Percentiles rank a stretch among this genome's conserved stretches.
phyloP scores from a whole-genome alignment of 305 asterid species.

The Lippia alba region DNA sequence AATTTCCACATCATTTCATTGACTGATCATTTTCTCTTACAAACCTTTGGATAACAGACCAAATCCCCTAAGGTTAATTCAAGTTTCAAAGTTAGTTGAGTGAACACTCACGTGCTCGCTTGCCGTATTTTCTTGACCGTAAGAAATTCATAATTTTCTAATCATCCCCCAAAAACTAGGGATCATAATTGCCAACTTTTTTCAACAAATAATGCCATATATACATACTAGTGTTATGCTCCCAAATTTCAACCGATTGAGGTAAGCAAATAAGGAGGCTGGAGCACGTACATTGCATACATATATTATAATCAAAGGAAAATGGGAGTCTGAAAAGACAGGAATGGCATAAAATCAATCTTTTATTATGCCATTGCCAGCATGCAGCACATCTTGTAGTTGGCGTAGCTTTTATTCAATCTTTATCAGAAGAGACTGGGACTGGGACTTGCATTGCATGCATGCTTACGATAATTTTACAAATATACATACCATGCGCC shows the following conservation, averaged over 20 bases:
- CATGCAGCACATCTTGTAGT: too few species aligned
- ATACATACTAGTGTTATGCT: conserved; percentile 16
- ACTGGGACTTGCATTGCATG: not conserved
- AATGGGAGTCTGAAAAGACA: conserved; percentile 1
- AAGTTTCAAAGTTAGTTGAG: conserved; percentile 25
- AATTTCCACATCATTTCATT: too few species aligned
- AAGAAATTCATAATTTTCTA: conserved; percentile 25
- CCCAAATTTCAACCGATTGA: conserved; percentile 38
- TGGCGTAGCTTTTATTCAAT: conserved; percentile 19
- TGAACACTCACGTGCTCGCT: conserved; percentile 33
- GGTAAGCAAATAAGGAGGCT: conserved; percentile 31
- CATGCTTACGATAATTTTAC: not conserved
- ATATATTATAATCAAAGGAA: too few species aligned
- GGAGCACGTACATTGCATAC: too few species aligned
- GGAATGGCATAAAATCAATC: conserved; percentile 28
- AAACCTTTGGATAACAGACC: not conserved
- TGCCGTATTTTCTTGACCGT: conserved; percentile 19
- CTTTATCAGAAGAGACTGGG: too few species aligned
- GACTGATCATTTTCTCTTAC: too few species aligned
- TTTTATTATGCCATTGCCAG: conserved; percentile 17
- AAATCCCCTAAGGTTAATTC: not conserved
- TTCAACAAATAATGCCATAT: conserved; percentile 4
- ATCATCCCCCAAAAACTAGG: conserved; percentile 35
- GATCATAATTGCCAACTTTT: conserved; percentile 35
- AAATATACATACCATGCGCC: too few species aligned